A percentile compares a stretch with the other conserved stretches of the same genome.
Conservation (phyloP, 2,329 filamentous ascomycete genomes). For the Leptodontidium sp. region DNA sequence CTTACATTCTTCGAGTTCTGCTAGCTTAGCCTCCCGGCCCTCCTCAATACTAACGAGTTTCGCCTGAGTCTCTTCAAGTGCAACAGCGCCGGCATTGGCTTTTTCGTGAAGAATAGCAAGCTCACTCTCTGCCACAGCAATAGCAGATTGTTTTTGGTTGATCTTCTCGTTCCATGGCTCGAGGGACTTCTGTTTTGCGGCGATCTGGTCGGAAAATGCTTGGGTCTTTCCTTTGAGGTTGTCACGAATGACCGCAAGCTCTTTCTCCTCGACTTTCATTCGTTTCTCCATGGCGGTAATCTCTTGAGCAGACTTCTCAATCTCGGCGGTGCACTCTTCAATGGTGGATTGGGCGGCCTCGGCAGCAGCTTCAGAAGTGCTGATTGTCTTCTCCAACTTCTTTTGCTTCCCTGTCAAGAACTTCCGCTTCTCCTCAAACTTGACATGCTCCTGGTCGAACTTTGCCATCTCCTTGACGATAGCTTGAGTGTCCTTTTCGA, state of each 20-base stretch:
- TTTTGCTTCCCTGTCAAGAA: slow-evolving; percentile 90
- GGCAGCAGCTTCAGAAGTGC: slow-evolving; percentile 76
- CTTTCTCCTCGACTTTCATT: slow-evolving; percentile 80
- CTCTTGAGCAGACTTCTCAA: slow-evolving; percentile 78
- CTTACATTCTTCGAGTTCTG: slow-evolving; percentile 80
- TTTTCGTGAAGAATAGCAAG: slow-evolving; percentile 90
- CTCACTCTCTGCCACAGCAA: slow-evolving; percentile 94
- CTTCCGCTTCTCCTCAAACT: slow-evolving; percentile 97
- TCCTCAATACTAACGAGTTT: slow-evolving; percentile 81
- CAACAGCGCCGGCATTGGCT: slow-evolving; percentile 84
- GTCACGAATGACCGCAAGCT: slow-evolving; percentile 84
- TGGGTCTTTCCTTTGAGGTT: slow-evolving; percentile 95
- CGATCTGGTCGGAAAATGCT: slow-evolving; percentile 90
- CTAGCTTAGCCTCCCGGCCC: slow-evolving; percentile 72
- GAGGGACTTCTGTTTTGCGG: slow-evolving; percentile 88
- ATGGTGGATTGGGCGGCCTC: slow-evolving; percentile 80
- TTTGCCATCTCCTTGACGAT: slow-evolving; percentile 88
- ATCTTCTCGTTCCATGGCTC: slow-evolving; percentile 98
- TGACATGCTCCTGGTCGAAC: slow-evolving; percentile 95
- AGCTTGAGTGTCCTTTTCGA: slow-evolving; percentile 82
- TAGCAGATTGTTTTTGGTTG: slow-evolving; percentile 92
- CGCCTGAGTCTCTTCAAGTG: slow-evolving; percentile 81
- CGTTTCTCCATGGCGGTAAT: slow-evolving; percentile 78
- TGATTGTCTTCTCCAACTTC: slow-evolving; percentile 90
- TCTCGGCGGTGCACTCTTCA: slow-evolving; percentile 79